Evolutionary conservation across 495 filamentous ascomycete species (phyloP).

Genomic region (Copromyces sp.): DNA sequence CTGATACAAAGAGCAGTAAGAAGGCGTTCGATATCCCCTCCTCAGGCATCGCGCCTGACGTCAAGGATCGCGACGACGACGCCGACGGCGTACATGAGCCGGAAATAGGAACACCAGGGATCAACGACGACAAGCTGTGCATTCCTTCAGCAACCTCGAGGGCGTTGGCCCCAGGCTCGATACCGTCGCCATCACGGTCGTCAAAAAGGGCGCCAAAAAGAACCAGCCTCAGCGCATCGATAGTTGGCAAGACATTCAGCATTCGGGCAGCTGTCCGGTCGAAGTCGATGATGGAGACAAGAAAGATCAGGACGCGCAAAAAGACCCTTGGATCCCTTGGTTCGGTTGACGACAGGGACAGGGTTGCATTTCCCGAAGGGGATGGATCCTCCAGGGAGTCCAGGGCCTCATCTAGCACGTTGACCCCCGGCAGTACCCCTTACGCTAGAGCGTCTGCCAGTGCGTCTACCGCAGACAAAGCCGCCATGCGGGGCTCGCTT

Average conservation of each 20-base stretch:
- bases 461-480: not conserved
- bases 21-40: not conserved
- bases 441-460: not conserved
- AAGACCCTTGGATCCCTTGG: constrained; percentile 14
- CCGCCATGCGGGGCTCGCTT: constrained; percentile 12
- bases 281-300: constrained; percentile 5
- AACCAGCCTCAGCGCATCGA: not conserved
- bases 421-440: not conserved
- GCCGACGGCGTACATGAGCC: not conserved
- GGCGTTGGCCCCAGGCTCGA: not conserved
- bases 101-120: not conserved
- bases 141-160: not conserved
- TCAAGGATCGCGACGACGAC: not conserved
- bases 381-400: constrained; percentile 2
- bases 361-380: constrained; percentile 10
- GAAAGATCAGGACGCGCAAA: constrained; percentile 22
- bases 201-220: not conserved
- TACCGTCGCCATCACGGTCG: not conserved
- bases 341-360: constrained; percentile 8
- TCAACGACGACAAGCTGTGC: not conserved
- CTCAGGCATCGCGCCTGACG: not conserved
- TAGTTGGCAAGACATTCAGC: constrained; percentile 30
- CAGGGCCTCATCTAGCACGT: not conserved
- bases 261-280: constrained; percentile 20
- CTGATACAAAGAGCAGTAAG: not conserved